A percentile compares a stretch with the other conserved stretches of the same genome.
phyloP scores from a whole-genome alignment of 306 rosid genomes.

The Macrotyloma uniflorum region DNA sequence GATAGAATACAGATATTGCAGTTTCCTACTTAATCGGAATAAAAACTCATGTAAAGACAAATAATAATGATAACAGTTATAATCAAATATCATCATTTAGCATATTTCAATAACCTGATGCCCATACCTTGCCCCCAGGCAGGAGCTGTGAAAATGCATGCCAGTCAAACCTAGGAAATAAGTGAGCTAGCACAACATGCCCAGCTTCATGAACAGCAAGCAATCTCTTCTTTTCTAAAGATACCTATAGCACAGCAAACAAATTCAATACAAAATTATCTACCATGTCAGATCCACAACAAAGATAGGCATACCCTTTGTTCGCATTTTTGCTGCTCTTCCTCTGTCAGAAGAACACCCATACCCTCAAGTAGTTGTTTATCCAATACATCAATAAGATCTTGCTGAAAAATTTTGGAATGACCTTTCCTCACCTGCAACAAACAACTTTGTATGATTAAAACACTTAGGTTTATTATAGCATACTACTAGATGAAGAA shows the following conservation, averaged over 20 bases:
- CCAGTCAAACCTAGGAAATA: constrained; percentile 97
- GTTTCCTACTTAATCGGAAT: constrained; percentile 71
- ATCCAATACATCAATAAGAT: constrained; percentile 87
- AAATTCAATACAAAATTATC: constrained; percentile 31
- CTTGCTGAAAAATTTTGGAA: constrained; percentile 72
- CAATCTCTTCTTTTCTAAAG: constrained; percentile 80
- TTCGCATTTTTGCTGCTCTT: constrained; percentile 93
- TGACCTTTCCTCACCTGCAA: constrained; percentile 90
- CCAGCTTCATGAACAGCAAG: constrained; percentile 99
- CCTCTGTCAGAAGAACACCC: constrained; percentile 99
- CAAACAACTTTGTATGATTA: constrained; percentile 31
- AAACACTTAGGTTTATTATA: neutral
- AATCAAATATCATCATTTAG: constrained; percentile 28
- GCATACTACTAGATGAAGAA: constrained; percentile 26
- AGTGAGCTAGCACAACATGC: constrained; percentile 86
- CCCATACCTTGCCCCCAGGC: constrained; percentile 94
- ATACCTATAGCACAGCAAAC: constrained; percentile 54
- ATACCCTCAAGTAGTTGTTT: constrained; percentile 98
- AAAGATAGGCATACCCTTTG: constrained; percentile 62
- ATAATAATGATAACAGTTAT: constrained; percentile 1
- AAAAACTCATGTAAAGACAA: constrained; percentile 31
- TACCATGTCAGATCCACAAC: constrained; percentile 8
- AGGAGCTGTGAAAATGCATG: constrained; percentile 99
- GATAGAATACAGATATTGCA: constrained; percentile 88
- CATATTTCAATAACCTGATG: constrained; percentile 36